Percentiles rank a stretch among this genome's conserved stretches.
Conservation (phyloP, 2,329 filamentous ascomycete genomes). For the Xylaria multiplex region DNA sequence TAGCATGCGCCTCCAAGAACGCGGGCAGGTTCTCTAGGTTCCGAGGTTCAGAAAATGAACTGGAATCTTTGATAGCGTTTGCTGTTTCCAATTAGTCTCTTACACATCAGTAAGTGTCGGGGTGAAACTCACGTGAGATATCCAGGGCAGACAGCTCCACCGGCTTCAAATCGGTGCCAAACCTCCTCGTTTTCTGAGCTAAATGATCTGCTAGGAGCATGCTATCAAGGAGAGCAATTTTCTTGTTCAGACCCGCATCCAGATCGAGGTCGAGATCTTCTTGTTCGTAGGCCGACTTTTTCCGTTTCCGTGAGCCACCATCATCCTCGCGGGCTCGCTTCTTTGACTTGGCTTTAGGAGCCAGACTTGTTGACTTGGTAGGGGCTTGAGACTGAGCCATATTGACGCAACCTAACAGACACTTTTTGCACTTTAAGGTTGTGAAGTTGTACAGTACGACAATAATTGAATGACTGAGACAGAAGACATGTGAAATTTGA, state of each 20-base stretch:
- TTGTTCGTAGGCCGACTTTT: constrained; percentile 62
- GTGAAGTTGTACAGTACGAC: background rate
- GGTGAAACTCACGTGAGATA: constrained; percentile 71
- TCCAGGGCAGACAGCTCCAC: constrained; percentile 87
- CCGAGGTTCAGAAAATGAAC: constrained; percentile 73
- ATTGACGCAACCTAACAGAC: background rate
- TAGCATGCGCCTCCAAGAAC: constrained; percentile 77
- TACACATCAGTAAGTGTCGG: background rate
- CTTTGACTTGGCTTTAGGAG: constrained; percentile 52
- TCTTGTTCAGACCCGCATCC: constrained; percentile 79
- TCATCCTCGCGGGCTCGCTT: constrained; percentile 67
- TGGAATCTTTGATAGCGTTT: constrained; percentile 81
- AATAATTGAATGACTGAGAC: constrained; percentile 7
- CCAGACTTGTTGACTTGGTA: constrained; percentile 35
- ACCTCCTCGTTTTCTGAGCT: constrained; percentile 79
- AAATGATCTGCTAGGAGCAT: constrained; percentile 86
- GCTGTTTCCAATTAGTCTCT: constrained; percentile 57
- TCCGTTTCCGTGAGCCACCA: constrained; percentile 59
- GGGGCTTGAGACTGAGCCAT: constrained; percentile 40
- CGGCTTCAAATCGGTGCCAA: constrained; percentile 81
- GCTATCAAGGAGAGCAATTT: constrained; percentile 84
- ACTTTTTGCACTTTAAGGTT: background rate
- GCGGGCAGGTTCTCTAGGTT: constrained; percentile 77
- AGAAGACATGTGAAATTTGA: constrained; percentile 17
- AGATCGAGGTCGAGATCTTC: constrained; percentile 70